Base-by-base conservation (phyloP, 1,139 yeast species). In the Yamadazyma aaseri region DNA sequence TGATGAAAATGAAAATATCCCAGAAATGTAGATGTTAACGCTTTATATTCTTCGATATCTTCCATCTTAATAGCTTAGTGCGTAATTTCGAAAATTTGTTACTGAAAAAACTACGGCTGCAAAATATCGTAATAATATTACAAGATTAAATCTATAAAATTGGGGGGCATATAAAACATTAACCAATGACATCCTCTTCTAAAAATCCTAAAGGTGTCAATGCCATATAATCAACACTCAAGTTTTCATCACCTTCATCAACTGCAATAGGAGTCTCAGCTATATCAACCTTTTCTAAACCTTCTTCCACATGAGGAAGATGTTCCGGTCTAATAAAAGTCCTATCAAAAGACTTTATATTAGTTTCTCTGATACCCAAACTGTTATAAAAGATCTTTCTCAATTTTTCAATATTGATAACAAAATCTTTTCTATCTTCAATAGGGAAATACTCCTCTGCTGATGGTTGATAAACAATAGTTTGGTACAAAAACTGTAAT, bases 11-110 rank as follows among this genome's bases (percentile, higher is more conserved):
- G 41, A 42, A 58, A 57, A 44, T 60, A 64, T 5, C 73, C 62
- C 54, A 55, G 60, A 24, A 70, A 53, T 3, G 70, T 63, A 4
- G 63, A 52, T 2, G 73, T 65, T 15, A 70, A 45, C 4, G 73
- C 71, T 29, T 45, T 44, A 41, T 57, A 58, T 44, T 69, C 74
- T 36, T 64, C 71, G 13, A 45, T 39, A 40, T 58, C 63, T 10
- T 40, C 41, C 44, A 40, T 40, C n/a, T n/a, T n/a, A n/a, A n/a
- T n/a, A n/a, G n/a, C n/a, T n/a, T n/a, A n/a, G n/a, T n/a, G n/a
- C n/a, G n/a, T n/a, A n/a, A n/a, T n/a, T n/a, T n/a, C n/a, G n/a
- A n/a, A n/a, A n/a, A n/a, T n/a, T n/a, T n/a, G n/a, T n/a, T n/a
- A n/a, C n/a, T n/a, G n/a, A n/a, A n/a, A n/a, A n/a, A n/a, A n/a